Evolutionary conservation across 768 basidiomycete genomes (phyloP), one percentile per base, ranked within the genome.

Genomic region (Calocybe gangraenosa): DNA sequence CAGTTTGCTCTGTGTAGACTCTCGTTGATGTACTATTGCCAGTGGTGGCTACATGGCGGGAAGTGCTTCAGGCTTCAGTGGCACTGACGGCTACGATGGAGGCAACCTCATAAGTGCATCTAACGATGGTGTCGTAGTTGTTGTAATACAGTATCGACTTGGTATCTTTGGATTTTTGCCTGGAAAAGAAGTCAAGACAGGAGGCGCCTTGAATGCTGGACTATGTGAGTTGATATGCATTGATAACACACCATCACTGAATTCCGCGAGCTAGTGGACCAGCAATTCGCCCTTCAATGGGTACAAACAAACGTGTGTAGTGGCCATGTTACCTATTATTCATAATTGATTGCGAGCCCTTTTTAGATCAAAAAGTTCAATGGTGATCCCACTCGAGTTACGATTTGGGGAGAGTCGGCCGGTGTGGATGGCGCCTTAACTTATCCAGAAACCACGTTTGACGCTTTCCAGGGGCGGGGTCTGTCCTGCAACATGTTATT

Each of bases 401-500:
- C 75, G 2, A 73, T 81, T 18, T 69, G 70, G 47, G 79, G 79
- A 1, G 70, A 82, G 55, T 76, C 73, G 5, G 78, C 77, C 10
- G 79, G 78, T 50, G 42, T 7, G n/a, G 6, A n/a, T n/a, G n/a
- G n/a, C 34, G 6, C 14, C n/a, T 14, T 14, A 18, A 14, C 6
- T 35, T 7, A 4, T 5, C n/a, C 34, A 35, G 34, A 3, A 11
- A 14, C 39, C 37, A 3, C 18, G 32, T 21, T n/a, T 35, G 19
- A 22, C 9, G 1, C n/a, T 37, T 8, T 47, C 1, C 20, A 69
- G 70, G 71, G 42, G 76, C 69, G 18, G 75, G 74, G 1, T 76
- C 75, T 1, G 74, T 77, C 7, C 18, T 78, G 2, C 75, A 77
- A 42, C 76, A 78, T 23, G 25, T 76, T 1, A 55, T 76, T 18